A percentile compares a stretch with the other conserved stretches of the same genome.
These are phyloP conservation scores for Spiraea crenata DNA, from an alignment of 331 rosid genomes.

Conservation along the genomic window DNA sequence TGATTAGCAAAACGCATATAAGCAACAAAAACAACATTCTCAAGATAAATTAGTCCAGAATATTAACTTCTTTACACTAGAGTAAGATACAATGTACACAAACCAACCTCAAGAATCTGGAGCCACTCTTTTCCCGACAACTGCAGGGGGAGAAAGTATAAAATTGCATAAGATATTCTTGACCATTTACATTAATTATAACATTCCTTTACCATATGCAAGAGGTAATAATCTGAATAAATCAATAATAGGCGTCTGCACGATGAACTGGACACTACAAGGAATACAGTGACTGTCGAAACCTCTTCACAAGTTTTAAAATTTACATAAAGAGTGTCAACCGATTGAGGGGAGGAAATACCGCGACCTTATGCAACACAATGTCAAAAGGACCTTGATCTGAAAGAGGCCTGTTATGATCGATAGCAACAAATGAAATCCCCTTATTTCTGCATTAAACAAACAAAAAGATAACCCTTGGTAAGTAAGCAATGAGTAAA, in stretches of 20 bases:
- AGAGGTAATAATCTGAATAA: not conserved
- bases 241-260: not conserved
- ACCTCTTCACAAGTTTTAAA: not conserved
- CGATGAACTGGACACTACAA: not conserved
- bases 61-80: not conserved
- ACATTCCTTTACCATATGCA: not conserved
- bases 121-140: slow-evolving; percentile 84
- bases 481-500: slow-evolving; percentile 2
- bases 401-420: slow-evolving; percentile 61
- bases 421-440: slow-evolving; percentile 74
- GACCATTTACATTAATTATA: slow-evolving; percentile 11
- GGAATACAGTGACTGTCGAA: not conserved
- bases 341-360: not conserved
- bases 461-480: not conserved
- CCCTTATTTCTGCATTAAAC: slow-evolving; percentile 73
- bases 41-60: slow-evolving; percentile 14
- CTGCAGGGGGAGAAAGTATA: slow-evolving; percentile 42
- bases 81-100: slow-evolving; percentile 2
- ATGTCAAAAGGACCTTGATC: slow-evolving; percentile 93
- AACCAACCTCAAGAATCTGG: slow-evolving; percentile 85
- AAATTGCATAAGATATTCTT: slow-evolving; percentile 6
- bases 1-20: slow-evolving; percentile 5
- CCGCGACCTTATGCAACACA: slow-evolving; percentile 71
- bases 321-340: not conserved
- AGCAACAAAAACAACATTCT: not conserved